phyloP scores from a whole-genome alignment of 2,329 filamentous ascomycete species.

The Colletotrichum zoysiae region DNA sequence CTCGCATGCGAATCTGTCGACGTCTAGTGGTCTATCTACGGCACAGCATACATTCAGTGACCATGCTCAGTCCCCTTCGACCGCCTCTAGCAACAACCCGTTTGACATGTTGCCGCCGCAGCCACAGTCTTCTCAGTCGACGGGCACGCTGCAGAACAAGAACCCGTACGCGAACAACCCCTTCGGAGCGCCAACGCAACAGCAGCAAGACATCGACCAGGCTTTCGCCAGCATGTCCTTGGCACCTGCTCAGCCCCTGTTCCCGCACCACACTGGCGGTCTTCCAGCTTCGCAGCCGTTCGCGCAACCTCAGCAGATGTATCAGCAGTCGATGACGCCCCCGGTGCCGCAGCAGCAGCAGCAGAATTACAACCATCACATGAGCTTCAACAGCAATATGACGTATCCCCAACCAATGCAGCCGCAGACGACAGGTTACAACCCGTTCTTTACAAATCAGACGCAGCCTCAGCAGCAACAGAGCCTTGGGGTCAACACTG shows the following conservation, averaged over 20 bases:
- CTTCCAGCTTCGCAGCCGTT: constrained; percentile 57
- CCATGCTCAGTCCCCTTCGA: constrained; percentile 53
- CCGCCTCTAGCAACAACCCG: constrained; percentile 75
- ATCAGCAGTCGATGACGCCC: constrained; percentile 59
- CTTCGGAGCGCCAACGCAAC: constrained; percentile 66
- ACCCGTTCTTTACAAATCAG: constrained; percentile 63
- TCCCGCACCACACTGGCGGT: constrained; percentile 82
- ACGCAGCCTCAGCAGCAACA: constrained; percentile 51
- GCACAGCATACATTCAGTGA: constrained; percentile 45
- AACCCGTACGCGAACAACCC: constrained; percentile 77
- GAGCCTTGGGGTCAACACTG: constrained; percentile 56
- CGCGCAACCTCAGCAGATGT: constrained; percentile 51
- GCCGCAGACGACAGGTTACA: constrained; percentile 59
- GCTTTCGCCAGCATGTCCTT: constrained; percentile 83
- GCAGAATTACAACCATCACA: constrained; percentile 54
- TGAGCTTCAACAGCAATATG: constrained; percentile 58
- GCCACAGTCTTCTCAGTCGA: constrained; percentile 75
- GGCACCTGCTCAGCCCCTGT: constrained; percentile 70
- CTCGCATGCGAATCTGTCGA: constrained; percentile 67
- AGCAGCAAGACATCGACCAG: constrained; percentile 66
- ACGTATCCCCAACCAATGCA: constrained; percentile 58
- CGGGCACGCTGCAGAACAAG: constrained; percentile 69
- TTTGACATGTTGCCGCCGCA: constrained; percentile 71
- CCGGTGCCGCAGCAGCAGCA: constrained; percentile 55
- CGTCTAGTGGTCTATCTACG: constrained; percentile 52